These are phyloP conservation scores for Nothophaeocryptopus gaeumannii DNA, from an alignment of 2,329 filamentous ascomycete species.

Conservation along the genomic window DNA sequence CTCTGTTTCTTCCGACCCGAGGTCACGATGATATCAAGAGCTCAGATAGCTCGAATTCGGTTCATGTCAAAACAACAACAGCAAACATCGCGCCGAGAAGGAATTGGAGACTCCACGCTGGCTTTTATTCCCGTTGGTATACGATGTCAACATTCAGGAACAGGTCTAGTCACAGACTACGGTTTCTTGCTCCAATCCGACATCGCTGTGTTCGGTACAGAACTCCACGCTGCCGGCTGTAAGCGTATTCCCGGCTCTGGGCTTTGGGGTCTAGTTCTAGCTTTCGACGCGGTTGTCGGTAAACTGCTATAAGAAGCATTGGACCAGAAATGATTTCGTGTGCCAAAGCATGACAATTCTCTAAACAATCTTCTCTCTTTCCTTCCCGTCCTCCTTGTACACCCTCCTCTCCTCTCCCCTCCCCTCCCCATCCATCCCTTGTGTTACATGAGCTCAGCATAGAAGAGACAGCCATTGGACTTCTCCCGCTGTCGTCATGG, in stretches of 20 bases:
- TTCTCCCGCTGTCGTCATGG: conserved; percentile 16
- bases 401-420: not conserved
- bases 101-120: too few relatives aligned
- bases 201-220: not conserved
- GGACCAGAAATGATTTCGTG: conserved; percentile 5
- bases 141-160: conserved; percentile 2
- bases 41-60: too few relatives aligned
- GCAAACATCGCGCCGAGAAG: too few relatives aligned
- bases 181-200: conserved; percentile 2
- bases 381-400: not conserved
- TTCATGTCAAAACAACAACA: too few relatives aligned
- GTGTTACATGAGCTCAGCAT: not conserved
- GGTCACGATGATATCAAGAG: too few relatives aligned
- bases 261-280: conserved; percentile 1
- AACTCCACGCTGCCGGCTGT: not conserved
- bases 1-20: too few relatives aligned
- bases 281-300: conserved; percentile 13
- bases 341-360: not conserved
- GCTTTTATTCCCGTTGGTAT: too few relatives aligned
- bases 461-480: not conserved
- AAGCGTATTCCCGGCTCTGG: conserved; percentile 8
- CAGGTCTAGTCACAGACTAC: conserved; percentile 2
- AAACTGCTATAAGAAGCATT: conserved; percentile 16
- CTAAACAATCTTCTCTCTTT: too few relatives aligned
- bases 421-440: not conserved